Conservation (phyloP, 2,329 filamentous ascomycete genomes). For the Calonectria crousiana region DNA sequence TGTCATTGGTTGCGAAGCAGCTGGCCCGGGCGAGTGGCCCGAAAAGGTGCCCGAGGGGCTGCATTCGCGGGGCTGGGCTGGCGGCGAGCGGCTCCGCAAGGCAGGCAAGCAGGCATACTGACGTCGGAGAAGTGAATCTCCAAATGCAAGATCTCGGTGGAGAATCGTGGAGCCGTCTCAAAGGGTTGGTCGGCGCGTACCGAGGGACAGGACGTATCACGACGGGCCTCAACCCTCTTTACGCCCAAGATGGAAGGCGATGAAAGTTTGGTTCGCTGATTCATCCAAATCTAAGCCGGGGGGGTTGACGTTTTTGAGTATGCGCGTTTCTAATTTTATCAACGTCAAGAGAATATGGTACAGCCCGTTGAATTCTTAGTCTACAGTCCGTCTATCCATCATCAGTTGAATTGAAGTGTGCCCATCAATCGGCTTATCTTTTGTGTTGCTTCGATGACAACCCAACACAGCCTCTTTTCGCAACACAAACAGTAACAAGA, state of each 20-base stretch:
- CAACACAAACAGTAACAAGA: neutral
- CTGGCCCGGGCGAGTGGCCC: neutral
- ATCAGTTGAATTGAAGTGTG: neutral
- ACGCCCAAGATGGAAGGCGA: neutral
- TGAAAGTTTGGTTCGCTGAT: neutral
- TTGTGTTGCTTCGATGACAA: neutral
- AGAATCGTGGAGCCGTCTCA: slow-evolving; percentile 15
- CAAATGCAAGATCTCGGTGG: slow-evolving; percentile 24
- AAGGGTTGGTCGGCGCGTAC: slow-evolving; percentile 17
- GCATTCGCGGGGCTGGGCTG: neutral
- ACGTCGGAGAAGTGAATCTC: slow-evolving; percentile 30
- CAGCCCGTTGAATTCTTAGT: neutral
- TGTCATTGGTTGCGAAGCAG: neutral
- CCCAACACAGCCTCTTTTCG: neutral
- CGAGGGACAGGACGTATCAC: slow-evolving; percentile 22
- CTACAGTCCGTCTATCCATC: neutral
- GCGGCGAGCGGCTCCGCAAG: slow-evolving; percentile 3
- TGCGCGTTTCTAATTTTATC: neutral
- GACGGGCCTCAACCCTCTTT: neutral
- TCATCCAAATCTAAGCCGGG: neutral
- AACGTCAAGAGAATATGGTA: neutral
- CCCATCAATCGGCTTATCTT: neutral
- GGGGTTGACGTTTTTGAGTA: neutral
- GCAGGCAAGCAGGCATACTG: slow-evolving; percentile 21
- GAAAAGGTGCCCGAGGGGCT: neutral